A percentile compares a stretch with the other conserved stretches of the same genome.
phyloP scores from a whole-genome alignment of 305 asterid species.

The Rubia balearica region DNA sequence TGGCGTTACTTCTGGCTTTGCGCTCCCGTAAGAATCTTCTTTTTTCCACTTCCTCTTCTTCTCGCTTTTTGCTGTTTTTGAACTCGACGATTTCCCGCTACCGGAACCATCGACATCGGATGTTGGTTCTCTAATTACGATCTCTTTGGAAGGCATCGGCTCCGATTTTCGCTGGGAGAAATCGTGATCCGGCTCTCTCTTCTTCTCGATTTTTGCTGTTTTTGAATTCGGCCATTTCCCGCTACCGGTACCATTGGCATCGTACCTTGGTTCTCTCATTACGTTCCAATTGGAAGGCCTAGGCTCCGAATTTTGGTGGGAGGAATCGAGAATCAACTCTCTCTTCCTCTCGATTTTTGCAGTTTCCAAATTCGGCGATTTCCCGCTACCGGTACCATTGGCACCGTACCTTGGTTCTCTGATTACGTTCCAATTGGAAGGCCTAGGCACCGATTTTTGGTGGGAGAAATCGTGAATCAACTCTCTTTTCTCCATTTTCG shows the following conservation, averaged over 20 bases:
- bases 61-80: background rate
- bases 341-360: background rate
- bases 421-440: too few species aligned
- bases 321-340: background rate
- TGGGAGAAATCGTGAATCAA: background rate
- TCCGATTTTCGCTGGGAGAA: background rate
- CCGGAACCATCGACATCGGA: too few species aligned
- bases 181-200: background rate
- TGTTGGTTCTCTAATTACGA: too few species aligned
- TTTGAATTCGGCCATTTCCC: background rate
- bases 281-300: background rate
- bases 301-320: background rate
- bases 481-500: background rate
- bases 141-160: too few species aligned
- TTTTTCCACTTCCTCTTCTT: background rate
- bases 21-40: too few species aligned
- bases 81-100: too few species aligned
- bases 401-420: too few species aligned
- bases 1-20: background rate
- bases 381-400: too few species aligned
- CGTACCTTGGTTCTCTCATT: background rate
- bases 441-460: too few species aligned
- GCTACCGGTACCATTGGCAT: too few species aligned
- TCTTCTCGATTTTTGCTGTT: background rate
- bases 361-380: too few species aligned